Base-by-base conservation (phyloP, 441 rosid species). In the Populus hybrid region DNA sequence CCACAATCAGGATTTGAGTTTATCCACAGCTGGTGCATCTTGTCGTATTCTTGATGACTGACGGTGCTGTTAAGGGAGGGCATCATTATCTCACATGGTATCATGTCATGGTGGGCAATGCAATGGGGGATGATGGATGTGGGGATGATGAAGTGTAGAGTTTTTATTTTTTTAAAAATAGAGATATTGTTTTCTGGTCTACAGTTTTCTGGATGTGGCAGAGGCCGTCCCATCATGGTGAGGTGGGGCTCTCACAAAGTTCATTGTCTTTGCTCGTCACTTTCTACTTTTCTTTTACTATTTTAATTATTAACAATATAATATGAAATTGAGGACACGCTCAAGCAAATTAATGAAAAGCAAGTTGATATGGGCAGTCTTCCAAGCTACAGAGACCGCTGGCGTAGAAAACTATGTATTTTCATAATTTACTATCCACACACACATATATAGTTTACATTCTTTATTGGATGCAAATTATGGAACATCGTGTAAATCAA, bases 201-300 rank as follows among this genome's bases (percentile, higher is more conserved):
- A 12, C 4, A 26, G 36, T 23, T 23, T 23, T n/a, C 14, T 2
- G 63, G 20, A 14, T 11, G 76, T 38, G 20, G 35, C 68, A 36
- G 75, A 2, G 24, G 42, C 18, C 59, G 82, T 76, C 80, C 77
- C 77, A 76, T 76, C 77, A 71, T 72, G 65, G 66, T 72, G 65
- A 26, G 24, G 38, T 23, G 76, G 75, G 76, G 9, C 36, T 23
- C 31, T 36, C 33, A 28, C 72, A 71, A 71, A 75, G 75, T 70
- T 66, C 21, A 23, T 65, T 35, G 76, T 76, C 79, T 65, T 76
- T 69, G 26, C 40, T 67, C 59, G 65, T 76, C 71, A 38, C 68
- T 29, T 0, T 45, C 74, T 50, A 0, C 50, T 53, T 14, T 31
- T 64, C 24, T 74, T 33, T 42, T 28, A n/a, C n/a, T n/a, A 3